Conservation (phyloP, 2,329 filamentous ascomycete genomes). For the Zarea fungicola region DNA sequence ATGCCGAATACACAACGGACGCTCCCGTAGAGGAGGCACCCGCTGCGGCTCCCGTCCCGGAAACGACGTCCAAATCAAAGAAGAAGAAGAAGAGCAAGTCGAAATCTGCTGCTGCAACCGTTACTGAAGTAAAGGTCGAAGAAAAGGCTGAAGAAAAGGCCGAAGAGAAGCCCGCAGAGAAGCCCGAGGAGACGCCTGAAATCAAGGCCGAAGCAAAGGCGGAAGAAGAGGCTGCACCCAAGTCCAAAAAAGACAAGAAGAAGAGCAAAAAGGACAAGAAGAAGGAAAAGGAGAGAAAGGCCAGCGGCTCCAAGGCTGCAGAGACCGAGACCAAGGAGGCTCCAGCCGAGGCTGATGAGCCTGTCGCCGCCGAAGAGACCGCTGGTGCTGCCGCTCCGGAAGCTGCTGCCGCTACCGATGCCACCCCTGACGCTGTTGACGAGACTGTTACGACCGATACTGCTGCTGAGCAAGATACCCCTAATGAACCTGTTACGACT, state of each 20-base stretch:
- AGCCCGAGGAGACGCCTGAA: not conserved
- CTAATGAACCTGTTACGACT: conserved; percentile 14
- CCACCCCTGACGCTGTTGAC: not conserved
- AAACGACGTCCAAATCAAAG: conserved; percentile 4
- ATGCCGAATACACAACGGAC: conserved; percentile 12
- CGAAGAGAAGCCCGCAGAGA: not conserved
- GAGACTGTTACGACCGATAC: conserved; percentile 10
- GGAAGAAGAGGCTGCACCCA: no score
- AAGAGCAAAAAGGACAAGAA: conserved; percentile 17
- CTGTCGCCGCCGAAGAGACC: not conserved
- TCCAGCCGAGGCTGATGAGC: not conserved
- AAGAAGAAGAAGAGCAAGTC: conserved; percentile 18
- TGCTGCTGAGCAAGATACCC: conserved; percentile 11
- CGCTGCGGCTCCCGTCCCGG: conserved; percentile 4
- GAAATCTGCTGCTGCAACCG: conserved; percentile 2
- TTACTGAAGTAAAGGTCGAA: conserved; percentile 10
- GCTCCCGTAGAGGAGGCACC: conserved; percentile 3
- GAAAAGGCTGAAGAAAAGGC: not conserved
- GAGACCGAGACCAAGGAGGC: conserved; percentile 10
- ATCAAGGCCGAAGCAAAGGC: not conserved
- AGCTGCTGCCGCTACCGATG: conserved; percentile 2
- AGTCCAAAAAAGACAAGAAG: conserved; percentile 20
- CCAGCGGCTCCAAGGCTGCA: conserved; percentile 14
- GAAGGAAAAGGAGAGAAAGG: conserved; percentile 15
- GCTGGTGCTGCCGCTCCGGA: not conserved